phyloP scores from a whole-genome alignment of 371 early-diverging fungal genomes.

The Actinomortierella wolfii region DNA sequence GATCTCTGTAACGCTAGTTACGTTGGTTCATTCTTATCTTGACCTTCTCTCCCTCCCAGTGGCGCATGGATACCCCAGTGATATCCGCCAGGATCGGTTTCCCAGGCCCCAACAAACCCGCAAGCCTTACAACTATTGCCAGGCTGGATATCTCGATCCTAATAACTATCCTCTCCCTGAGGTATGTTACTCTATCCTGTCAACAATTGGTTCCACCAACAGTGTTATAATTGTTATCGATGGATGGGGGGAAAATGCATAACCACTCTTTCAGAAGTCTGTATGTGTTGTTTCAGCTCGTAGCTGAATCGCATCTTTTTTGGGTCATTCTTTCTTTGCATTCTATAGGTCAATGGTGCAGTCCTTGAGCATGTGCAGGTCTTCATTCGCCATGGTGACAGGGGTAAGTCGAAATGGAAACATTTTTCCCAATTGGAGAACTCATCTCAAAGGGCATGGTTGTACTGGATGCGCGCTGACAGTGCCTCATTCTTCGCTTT shows the following conservation, averaged over 20 bases:
- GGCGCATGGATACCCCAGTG: background rate
- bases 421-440: too few species aligned
- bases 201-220: too few species aligned
- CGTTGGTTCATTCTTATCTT: too few species aligned
- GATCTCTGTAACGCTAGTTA: too few species aligned
- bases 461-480: background rate
- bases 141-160: conserved; percentile 25
- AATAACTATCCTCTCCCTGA: conserved; percentile 30
- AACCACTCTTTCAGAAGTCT: background rate
- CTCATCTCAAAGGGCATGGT: too few species aligned
- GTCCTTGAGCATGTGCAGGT: conserved; percentile 35
- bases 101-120: conserved; percentile 9
- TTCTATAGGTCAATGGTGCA: conserved; percentile 26
- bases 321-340: background rate
- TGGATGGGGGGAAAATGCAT: background rate
- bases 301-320: background rate
- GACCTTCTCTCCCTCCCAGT: conserved; percentile 4
- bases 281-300: background rate
- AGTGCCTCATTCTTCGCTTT: background rate
- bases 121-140: conserved; percentile 43
- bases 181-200: conserved; percentile 8
- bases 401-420: conserved; percentile 18
- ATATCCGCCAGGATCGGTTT: conserved; percentile 9
- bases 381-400: conserved; percentile 48
- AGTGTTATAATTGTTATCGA: background rate